Conservation (phyloP, 148 eudicot species). For the Cornus controversa region DNA sequence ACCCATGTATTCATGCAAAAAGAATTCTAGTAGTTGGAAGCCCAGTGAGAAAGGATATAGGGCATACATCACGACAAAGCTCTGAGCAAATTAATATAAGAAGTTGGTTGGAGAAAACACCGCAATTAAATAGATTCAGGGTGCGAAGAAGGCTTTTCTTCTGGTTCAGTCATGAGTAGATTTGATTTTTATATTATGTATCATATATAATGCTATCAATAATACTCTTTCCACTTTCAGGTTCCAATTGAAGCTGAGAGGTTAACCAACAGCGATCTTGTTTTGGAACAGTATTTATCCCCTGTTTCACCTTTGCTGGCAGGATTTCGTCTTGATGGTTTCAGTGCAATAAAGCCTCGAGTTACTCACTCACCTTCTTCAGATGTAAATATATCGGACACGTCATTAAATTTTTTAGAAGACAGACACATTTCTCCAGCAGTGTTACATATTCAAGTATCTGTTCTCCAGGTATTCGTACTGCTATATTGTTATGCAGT, state of each 20-base stretch:
- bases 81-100: conserved; percentile 64
- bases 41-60: conserved; percentile 49
- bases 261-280: conserved; percentile 67
- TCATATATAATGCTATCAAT: background rate
- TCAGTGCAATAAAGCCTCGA: conserved; percentile 87
- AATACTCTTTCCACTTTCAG: conserved; percentile 33
- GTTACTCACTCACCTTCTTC: conserved; percentile 78
- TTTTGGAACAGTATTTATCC: conserved; percentile 71
- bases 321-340: conserved; percentile 90
- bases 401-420: conserved; percentile 48
- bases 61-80: conserved; percentile 44
- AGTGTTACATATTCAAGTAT: conserved; percentile 78
- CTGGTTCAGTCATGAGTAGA: background rate
- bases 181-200: background rate
- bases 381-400: conserved; percentile 39
- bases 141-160: conserved; percentile 33
- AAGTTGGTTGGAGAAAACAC: conserved; percentile 78
- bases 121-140: conserved; percentile 82
- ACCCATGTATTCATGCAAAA: conserved; percentile 85
- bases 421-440: conserved; percentile 74
- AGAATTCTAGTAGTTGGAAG: conserved; percentile 73
- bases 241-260: conserved; percentile 89
- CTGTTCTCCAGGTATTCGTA: conserved; percentile 73
- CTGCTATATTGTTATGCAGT: background rate
- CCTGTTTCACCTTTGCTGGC: conserved; percentile 84